Conservation (phyloP, 306 rosid species). For the Parietaria judaica region DNA sequence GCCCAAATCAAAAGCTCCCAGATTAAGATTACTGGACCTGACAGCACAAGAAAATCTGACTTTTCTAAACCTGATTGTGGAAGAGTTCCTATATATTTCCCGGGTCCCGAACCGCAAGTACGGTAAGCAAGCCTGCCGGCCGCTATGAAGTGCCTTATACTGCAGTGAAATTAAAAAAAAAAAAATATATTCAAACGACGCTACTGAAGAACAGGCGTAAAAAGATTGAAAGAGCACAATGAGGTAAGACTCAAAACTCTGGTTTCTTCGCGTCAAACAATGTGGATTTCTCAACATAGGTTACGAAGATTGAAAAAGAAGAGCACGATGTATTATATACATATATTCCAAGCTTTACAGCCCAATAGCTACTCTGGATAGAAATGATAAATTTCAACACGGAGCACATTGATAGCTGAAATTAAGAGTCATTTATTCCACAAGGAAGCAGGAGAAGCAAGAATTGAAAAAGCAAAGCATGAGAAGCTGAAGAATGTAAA, state of each 20-base stretch:
- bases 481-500: background rate
- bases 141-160: conserved; percentile 34
- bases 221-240: background rate
- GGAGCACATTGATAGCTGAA: background rate
- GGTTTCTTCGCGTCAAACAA: no score
- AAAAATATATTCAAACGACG: background rate
- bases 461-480: no score
- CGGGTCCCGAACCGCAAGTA: conserved; percentile 16
- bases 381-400: no score
- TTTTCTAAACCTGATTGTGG: conserved; percentile 28
- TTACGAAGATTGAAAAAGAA: no score
- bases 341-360: no score
- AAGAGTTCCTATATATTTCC: conserved; percentile 22
- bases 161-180: conserved; percentile 45
- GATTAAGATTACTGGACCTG: conserved; percentile 16
- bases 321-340: no score
- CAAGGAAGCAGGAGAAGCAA: no score
- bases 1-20: conserved; percentile 18
- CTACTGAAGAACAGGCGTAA: background rate
- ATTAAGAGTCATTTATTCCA: background rate
- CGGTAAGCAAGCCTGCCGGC: conserved; percentile 22
- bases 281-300: no score
- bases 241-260: background rate
- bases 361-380: no score
- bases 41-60: conserved; percentile 21